phyloP scores from a whole-genome alignment of 2,329 filamentous ascomycete genomes.

The Arthrobotrys musiformis region DNA sequence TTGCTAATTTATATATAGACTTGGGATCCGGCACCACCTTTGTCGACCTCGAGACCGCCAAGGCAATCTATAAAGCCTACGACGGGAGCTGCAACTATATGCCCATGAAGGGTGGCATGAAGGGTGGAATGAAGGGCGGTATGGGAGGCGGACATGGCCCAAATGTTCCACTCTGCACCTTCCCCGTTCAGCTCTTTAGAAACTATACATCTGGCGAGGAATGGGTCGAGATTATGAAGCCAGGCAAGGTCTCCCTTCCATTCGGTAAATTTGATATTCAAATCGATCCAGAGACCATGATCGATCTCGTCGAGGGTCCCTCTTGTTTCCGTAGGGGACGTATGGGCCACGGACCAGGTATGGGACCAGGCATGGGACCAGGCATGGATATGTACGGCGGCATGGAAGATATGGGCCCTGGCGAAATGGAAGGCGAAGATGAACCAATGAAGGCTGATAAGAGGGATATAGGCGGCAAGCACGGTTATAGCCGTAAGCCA shows the following conservation, averaged over 20 bases:
- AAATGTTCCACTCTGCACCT: slow-evolving; percentile 19
- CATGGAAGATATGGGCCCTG: not conserved
- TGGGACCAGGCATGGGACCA: too few species aligned
- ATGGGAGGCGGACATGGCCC: too few species aligned
- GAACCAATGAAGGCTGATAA: not conserved
- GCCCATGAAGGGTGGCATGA: too few species aligned
- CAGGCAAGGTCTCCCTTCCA: slow-evolving; percentile 16
- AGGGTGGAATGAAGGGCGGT: not conserved
- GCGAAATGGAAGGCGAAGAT: not conserved
- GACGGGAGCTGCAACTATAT: slow-evolving; percentile 28
- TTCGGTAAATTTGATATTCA: slow-evolving; percentile 27
- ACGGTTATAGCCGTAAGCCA: not conserved
- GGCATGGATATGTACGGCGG: not conserved
- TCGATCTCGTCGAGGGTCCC: not conserved
- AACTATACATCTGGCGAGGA: not conserved
- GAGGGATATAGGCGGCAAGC: not conserved
- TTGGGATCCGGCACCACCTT: slow-evolving; percentile 26
- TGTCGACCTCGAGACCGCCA: slow-evolving; percentile 26
- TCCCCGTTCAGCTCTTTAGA: slow-evolving; percentile 21
- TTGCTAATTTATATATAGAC: too few species aligned
- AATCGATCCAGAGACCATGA: slow-evolving; percentile 27
- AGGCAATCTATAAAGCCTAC: slow-evolving; percentile 34
- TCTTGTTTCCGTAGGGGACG: not conserved
- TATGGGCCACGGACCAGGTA: too few species aligned
- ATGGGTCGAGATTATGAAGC: not conserved